Percentiles rank a stretch among this genome's conserved stretches.
These are phyloP conservation scores for Astragalus glycyphyllos DNA, from an alignment of 306 rosid species.

Conservation along the genomic window DNA sequence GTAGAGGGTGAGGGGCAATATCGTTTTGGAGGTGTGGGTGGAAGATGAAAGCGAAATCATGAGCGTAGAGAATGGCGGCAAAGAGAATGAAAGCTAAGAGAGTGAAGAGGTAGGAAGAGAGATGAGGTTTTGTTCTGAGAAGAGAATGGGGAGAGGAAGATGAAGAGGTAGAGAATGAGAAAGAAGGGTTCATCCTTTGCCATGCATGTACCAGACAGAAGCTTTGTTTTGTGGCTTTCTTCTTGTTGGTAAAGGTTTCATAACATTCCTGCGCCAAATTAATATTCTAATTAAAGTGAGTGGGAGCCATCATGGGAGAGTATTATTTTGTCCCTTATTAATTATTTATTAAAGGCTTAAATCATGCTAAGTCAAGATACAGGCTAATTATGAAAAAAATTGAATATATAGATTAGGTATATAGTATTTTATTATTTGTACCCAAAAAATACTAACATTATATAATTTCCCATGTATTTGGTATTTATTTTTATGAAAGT, in stretches of 20 bases:
- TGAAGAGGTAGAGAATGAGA: neutral
- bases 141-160: slow-evolving; percentile 48
- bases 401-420: no score
- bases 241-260: no score
- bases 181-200: slow-evolving; percentile 62
- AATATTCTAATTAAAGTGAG: neutral
- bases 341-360: neutral
- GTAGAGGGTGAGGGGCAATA: slow-evolving; percentile 30
- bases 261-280: no score
- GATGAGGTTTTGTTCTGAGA: slow-evolving; percentile 62
- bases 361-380: neutral
- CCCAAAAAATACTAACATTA: no score
- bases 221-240: no score
- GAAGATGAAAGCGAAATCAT: slow-evolving; percentile 65
- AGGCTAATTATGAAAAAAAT: no score
- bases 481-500: neutral
- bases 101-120: slow-evolving; percentile 71
- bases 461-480: no score
- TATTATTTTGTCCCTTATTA: neutral
- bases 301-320: neutral
- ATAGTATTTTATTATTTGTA: no score
- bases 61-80: slow-evolving; percentile 65
- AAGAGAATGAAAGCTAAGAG: slow-evolving; percentile 76
- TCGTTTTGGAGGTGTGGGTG: slow-evolving; percentile 49
- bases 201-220: no score